These are phyloP conservation scores for Trichosporon sp. DNA, from an alignment of 1,284 basidiomycete genomes.

Conservation along the genomic window DNA sequence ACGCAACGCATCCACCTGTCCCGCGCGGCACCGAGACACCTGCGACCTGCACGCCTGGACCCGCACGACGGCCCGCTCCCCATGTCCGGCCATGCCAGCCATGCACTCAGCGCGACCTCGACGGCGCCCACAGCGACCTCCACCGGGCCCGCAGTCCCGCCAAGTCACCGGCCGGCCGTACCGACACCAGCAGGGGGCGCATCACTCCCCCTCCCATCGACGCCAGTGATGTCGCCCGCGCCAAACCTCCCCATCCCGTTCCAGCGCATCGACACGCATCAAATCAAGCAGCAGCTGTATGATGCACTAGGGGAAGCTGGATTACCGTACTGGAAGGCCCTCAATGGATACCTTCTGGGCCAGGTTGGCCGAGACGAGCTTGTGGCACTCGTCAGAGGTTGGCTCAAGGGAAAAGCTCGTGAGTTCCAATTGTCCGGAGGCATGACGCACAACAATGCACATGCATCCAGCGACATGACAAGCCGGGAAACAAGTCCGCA, in stretches of 20 bases:
- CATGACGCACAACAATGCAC: background rate
- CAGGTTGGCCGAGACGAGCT: slow-evolving; percentile 43
- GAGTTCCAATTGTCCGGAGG: slow-evolving; percentile 17
- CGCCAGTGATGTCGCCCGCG: slow-evolving; percentile 28
- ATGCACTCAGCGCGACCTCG: slow-evolving; percentile 52
- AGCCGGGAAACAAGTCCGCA: background rate
- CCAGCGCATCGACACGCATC: slow-evolving; percentile 37
- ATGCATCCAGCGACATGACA: background rate
- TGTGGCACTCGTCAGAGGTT: slow-evolving; percentile 35
- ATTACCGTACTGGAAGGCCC: slow-evolving; percentile 52
- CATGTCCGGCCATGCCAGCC: slow-evolving; percentile 50
- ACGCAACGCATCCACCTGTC: background rate
- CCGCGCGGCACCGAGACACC: background rate
- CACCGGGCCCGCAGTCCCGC: slow-evolving; percentile 42
- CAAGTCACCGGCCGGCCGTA: background rate
- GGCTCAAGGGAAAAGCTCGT: slow-evolving; percentile 43
- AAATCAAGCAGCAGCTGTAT: slow-evolving; percentile 70
- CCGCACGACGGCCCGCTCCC: background rate
- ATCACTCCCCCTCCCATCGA: slow-evolving; percentile 51
- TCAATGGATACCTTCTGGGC: slow-evolving; percentile 47
- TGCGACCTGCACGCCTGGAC: background rate
- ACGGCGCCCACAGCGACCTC: slow-evolving; percentile 53
- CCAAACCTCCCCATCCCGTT: slow-evolving; percentile 42
- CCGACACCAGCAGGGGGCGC: slow-evolving; percentile 18
- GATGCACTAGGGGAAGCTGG: slow-evolving; percentile 68